Base-by-base conservation (phyloP, 2,329 filamentous ascomycete genomes). In the Talaromyces piceae region DNA sequence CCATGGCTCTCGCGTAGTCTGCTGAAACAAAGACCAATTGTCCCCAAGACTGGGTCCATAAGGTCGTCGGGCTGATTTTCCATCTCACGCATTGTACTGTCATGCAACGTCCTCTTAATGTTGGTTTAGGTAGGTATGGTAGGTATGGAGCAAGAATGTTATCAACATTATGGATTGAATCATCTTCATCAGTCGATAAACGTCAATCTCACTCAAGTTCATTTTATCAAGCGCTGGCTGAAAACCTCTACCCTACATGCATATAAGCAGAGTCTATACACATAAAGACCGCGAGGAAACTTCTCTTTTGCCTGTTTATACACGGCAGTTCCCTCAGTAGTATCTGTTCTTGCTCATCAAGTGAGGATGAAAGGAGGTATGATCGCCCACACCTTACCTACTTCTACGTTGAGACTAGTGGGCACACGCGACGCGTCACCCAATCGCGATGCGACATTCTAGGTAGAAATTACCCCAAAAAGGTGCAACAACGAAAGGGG, bases 1-100 rank as follows among this genome's bases (percentile, higher is more conserved):
- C 57, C 41, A 64, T 56, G 16, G 28, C 37, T 13, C 22, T 31
- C 28, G 26, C 46, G 27, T 33, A n/a, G 1, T 25, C 22, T 7
- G 25, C 3, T 31, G 50, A 46, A 13, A 53, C 27, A 28, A 33
- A 53, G 48, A 6, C 44, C 20, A n/a, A 53, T 39, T n/a, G 25
- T 7, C n/a, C n/a, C 51, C 51, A 26, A 51, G 8, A 23, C 48
- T 18, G 9, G 47, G 48, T 7, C 50, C 25, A 8, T 41, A 27
- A 25, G 51, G 48, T n/a, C 45, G n/a, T 45, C 22, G 53, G 50
- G 50, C 48, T 60, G 41, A 20, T 37, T 18, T 7, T 18, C 16
- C 2, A 9, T 9, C 11, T 20, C 16, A 45, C 59, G 57, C 20
- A 2, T 18, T 11, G n/a, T 4, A 7, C 33, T 37, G 33, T 37